Percentiles rank a stretch among this genome's conserved stretches.
Evolutionary conservation across 192 early-diverging fungal species (phyloP).

Genomic region (Podila verticillata): DNA sequence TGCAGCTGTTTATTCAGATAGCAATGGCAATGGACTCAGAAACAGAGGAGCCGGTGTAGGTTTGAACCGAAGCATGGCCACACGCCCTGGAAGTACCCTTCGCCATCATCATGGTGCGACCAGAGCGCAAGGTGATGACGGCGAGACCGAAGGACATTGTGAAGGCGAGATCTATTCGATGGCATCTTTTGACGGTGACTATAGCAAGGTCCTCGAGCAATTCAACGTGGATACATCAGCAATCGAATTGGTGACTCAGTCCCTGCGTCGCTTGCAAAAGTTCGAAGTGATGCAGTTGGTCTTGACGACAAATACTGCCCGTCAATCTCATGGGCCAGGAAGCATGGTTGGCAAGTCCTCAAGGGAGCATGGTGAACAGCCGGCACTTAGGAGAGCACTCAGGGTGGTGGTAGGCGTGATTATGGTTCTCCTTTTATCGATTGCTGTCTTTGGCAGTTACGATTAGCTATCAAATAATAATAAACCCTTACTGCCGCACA

Average conservation of each 20-base stretch:
- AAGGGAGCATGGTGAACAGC: neutral
- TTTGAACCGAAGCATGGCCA: too few species aligned
- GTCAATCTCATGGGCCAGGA: neutral
- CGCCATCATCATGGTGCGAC: neutral
- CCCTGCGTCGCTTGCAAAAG: neutral
- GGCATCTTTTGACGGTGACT: neutral
- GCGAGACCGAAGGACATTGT: neutral
- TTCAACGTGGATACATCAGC: neutral
- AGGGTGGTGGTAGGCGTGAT: too few species aligned
- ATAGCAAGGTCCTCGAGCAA: neutral
- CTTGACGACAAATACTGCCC: neutral
- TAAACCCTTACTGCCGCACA: too few species aligned
- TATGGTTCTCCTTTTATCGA: too few species aligned
- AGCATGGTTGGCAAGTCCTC: neutral
- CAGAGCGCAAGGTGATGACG: neutral
- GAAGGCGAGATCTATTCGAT: neutral
- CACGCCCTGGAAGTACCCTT: too few species aligned
- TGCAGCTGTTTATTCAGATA: neutral
- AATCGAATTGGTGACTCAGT: neutral
- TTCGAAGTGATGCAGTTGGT: neutral
- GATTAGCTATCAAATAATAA: too few species aligned
- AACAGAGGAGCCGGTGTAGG: neutral
- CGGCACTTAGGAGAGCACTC: too few species aligned
- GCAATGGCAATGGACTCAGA: neutral
- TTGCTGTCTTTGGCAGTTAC: too few species aligned